A percentile compares a stretch with the other conserved stretches of the same genome.
These are phyloP conservation scores for Vigna mungo DNA, from an alignment of 306 rosid species.

Conservation along the genomic window DNA sequence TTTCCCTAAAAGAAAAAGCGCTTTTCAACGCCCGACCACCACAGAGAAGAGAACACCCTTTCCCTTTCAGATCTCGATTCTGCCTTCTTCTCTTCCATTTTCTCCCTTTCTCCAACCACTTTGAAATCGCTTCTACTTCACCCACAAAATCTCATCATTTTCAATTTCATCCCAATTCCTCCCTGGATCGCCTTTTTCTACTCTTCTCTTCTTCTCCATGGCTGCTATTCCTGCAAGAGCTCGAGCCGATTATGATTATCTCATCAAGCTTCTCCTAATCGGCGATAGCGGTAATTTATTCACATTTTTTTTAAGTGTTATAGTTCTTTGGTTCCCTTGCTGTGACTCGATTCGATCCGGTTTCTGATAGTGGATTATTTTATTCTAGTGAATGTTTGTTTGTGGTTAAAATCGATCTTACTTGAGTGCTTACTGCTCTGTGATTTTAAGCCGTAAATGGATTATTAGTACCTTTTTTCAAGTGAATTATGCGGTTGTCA, in stretches of 20 bases:
- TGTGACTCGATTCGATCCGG: constrained; percentile 19
- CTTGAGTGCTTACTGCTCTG: constrained; percentile 18
- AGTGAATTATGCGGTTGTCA: not conserved
- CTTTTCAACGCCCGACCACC: constrained; percentile 61
- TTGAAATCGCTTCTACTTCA: not conserved
- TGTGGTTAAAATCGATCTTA: not conserved
- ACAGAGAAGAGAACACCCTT: constrained; percentile 34
- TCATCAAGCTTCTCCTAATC: constrained; percentile 91
- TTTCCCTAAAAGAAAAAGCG: not conserved
- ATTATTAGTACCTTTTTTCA: not conserved
- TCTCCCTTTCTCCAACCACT: constrained; percentile 1
- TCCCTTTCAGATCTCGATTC: constrained; percentile 54
- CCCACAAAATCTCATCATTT: not conserved
- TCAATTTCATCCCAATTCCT: not conserved
- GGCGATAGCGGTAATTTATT: constrained; percentile 91
- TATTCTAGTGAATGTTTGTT: not conserved
- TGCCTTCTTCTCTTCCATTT: constrained; percentile 38
- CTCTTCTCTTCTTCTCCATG: constrained; percentile 49
- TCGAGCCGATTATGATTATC: constrained; percentile 96
- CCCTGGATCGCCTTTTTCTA: not conserved
- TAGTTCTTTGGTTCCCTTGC: not conserved
- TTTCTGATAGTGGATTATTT: not conserved
- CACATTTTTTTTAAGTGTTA: not conserved
- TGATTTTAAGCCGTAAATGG: constrained; percentile 10
- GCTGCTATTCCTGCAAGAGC: constrained; percentile 95